Evolutionary conservation across 2,329 filamentous ascomycete genomes (phyloP), one percentile per base, ranked within the genome.

Genomic region (Zasmidium angulare): DNA sequence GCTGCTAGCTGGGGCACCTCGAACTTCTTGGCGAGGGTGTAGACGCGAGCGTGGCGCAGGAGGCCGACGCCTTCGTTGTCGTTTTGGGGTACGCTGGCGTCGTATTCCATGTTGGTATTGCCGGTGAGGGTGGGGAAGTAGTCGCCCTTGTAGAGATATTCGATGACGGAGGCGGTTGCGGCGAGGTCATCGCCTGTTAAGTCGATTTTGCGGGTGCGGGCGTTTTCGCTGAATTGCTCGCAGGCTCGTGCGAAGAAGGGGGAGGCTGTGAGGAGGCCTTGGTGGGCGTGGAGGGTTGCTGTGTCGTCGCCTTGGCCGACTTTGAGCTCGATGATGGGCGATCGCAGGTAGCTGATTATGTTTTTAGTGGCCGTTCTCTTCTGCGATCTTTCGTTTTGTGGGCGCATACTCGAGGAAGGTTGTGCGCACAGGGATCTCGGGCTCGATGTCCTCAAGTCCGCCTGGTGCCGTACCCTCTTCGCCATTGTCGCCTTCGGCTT

Each of bases 11-110:
- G 79, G 0, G 78, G 78, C 19, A 82, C 78, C 46, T 86, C 84
- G 62, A 95, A 87, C 76, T 89, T 91, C 69, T 92, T 89, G 22
- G 91, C 92, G 22, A 97, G 82, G 0, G 91, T 96, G 80, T 96
- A 96, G 64, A 96, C 85, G 64, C 89, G 89, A 21, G 93, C 93
- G 74, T 97, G 93, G 71, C 90, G 91, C 62, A 97, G 86, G 19
- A 97, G 86, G 71, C 93, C 89, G 14, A 88, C 83, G 66, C 92
- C 92, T n/a, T 84, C 85, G 72, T 90, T 83, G 76, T 96, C 92
- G 58, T 90, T 80, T 0, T 77, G 73, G 2, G 89, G 89, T 12
- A 86, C 74, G 7, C 82, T 76, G 0, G 88, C 83, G 71, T 93
- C 89, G 56, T 81, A 74, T 72, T 96, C 90, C 49, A 96, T 85